A percentile compares a stretch with the other conserved stretches of the same genome.
These are phyloP conservation scores for Gyromitra esculenta DNA, from an alignment of 2,329 filamentous ascomycete genomes.

Conservation along the genomic window DNA sequence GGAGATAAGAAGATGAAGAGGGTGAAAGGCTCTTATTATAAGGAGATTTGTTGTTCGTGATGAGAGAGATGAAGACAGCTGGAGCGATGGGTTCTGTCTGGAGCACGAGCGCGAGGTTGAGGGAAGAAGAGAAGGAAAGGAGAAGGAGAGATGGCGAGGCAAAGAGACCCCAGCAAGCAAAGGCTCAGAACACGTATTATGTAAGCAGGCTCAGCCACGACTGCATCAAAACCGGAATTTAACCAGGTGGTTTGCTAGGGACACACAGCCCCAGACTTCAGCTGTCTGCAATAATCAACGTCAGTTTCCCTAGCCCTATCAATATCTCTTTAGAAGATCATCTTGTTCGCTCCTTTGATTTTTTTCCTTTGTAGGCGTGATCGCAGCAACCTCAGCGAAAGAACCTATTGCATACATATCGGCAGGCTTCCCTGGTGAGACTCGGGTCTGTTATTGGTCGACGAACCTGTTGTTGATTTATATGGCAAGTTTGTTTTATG, in stretches of 20 bases:
- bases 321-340: constrained; percentile 15
- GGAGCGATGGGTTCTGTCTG: constrained; percentile 19
- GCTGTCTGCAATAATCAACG: constrained; percentile 4
- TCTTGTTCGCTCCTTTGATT: constrained; percentile 10
- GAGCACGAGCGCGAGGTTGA: constrained; percentile 43
- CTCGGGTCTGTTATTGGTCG: neutral
- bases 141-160: constrained; percentile 47
- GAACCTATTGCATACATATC: neutral
- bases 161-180: constrained; percentile 35
- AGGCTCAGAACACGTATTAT: constrained; percentile 44
- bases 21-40: constrained; percentile 31
- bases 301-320: constrained; percentile 7
- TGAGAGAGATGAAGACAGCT: constrained; percentile 32
- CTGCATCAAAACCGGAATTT: constrained; percentile 6
- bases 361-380: neutral
- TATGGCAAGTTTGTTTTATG: neutral
- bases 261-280: constrained; percentile 31
- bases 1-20: constrained; percentile 39
- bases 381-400: too few species aligned
- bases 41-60: constrained; percentile 23
- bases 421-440: neutral
- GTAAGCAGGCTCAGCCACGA: constrained; percentile 37
- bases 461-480: neutral
- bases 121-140: constrained; percentile 53
- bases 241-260: neutral